Evolutionary conservation across 768 basidiomycete species (phyloP), one percentile per base, ranked within the genome.

Genomic region (Pholiota molesta): DNA sequence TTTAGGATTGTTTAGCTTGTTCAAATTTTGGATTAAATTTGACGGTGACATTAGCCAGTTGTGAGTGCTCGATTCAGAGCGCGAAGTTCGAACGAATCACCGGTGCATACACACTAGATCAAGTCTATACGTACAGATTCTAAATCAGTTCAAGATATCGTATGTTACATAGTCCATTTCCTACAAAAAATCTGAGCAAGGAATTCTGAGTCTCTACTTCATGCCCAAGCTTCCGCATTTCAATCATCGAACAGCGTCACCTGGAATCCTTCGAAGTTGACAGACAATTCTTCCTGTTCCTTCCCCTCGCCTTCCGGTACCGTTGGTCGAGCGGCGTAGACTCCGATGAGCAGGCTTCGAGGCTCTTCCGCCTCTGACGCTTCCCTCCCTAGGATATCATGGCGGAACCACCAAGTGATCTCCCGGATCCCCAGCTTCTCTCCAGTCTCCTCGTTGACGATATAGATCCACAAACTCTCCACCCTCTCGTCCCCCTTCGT

Each of bases 331-430:
- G 73, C 73, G 3, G 66, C 73, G 44, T 71, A 74, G 9, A 74
- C 62, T 0, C 73, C 73, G 26, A 74, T 65, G 10, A 74, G 65
- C 16, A 74, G 52, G 37, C 57, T 64, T 17, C 69, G 65, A 19
- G 59, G 35, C 7, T 60, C 31, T 13, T 61, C 64, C 8, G 52
- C 44, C 5, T 61, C 61, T 1, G 44, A n/a, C 9, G 55, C 54
- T 16, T 62, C 64, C n/a, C 40, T 47, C 1, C 57, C 64, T 11
- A 64, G 61, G 13, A 72, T 62, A 55, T 73, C 73, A 54, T 72
- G 69, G 45, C 73, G 64, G 60, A 74, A 74, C 69, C 69, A 74
- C 73, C 73, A 74, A 29, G 73, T 74, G 19, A 74, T 66, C 59
- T 74, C 73, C 37, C 73, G 63, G 37, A 74, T 73, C 0, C 73